A percentile compares a stretch with the other conserved stretches of the same genome.
phyloP scores from a whole-genome alignment of 352 stramenopile genomes.

The Nothophytophthora sp. region DNA sequence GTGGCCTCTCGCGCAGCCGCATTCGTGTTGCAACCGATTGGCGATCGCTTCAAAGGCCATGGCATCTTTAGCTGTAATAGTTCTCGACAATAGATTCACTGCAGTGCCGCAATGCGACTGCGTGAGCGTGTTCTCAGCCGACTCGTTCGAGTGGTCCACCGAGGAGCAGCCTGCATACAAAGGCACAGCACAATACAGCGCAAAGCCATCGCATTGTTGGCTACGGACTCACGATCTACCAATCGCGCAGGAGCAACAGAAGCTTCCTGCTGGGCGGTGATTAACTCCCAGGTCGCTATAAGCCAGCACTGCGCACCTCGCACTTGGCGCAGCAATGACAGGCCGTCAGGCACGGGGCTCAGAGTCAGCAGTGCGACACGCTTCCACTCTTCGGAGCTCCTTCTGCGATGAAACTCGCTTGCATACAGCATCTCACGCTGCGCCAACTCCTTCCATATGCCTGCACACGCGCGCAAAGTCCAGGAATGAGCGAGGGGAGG shows the following conservation, averaged over 20 bases:
- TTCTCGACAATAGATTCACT: constrained; percentile 27
- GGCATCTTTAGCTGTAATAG: constrained; percentile 26
- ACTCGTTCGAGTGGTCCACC: constrained; percentile 51
- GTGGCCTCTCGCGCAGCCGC: constrained; percentile 59
- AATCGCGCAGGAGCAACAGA: too few relatives aligned
- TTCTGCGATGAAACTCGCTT: neutral
- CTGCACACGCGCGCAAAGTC: constrained; percentile 15
- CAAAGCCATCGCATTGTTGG: too few relatives aligned
- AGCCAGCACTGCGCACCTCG: constrained; percentile 21
- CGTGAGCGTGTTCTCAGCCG: constrained; percentile 47
- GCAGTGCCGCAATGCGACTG: constrained; percentile 45
- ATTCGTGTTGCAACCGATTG: constrained; percentile 58
- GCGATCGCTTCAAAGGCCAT: constrained; percentile 39
- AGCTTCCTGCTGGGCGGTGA: too few relatives aligned
- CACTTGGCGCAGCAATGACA: constrained; percentile 37
- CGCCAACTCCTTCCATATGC: constrained; percentile 32
- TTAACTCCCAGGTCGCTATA: too few relatives aligned
- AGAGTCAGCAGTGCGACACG: constrained; percentile 22
- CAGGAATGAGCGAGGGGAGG: too few relatives aligned
- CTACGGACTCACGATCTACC: too few relatives aligned
- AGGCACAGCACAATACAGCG: neutral
- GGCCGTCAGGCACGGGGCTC: constrained; percentile 14
- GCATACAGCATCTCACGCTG: constrained; percentile 12
- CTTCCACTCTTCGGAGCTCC: constrained; percentile 33
- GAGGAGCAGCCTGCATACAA: constrained; percentile 40